A percentile compares a stretch with the other conserved stretches of the same genome.
Conservation (phyloP, 345 rosid genomes). For the Hevea brasiliensis region DNA sequence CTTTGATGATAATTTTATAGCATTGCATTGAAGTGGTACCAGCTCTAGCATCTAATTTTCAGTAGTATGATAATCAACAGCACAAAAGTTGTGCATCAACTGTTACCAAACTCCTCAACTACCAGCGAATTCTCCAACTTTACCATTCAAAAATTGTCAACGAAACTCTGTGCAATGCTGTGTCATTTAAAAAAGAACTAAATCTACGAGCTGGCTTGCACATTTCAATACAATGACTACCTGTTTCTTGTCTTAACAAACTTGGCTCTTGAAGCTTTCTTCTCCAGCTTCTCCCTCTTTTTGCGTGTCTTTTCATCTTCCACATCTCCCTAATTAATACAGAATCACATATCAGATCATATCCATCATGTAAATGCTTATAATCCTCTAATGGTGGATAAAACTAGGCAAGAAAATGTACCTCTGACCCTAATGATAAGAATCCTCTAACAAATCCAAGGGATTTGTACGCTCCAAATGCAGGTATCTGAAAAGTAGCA, state of each 20-base stretch:
- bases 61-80: not conserved
- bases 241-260: constrained; percentile 60
- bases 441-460: constrained; percentile 61
- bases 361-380: not conserved
- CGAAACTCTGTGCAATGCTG: not conserved
- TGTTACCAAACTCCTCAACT: not conserved
- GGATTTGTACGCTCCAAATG: constrained; percentile 68
- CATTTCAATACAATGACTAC: constrained; percentile 17
- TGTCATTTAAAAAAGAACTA: not conserved
- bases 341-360: constrained; percentile 5
- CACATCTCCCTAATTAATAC: constrained; percentile 48
- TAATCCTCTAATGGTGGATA: not conserved
- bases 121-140: not conserved
- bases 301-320: constrained; percentile 88
- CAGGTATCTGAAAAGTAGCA: constrained; percentile 58
- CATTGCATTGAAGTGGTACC: too few relatives aligned
- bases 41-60: too few relatives aligned
- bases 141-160: not conserved
- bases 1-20: too few relatives aligned
- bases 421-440: constrained; percentile 69
- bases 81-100: not conserved
- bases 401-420: constrained; percentile 20
- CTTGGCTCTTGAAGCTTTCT: constrained; percentile 66
- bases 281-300: constrained; percentile 94
- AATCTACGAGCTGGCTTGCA: not conserved